These are phyloP conservation scores for Malus domestica DNA, from an alignment of 306 rosid genomes.

Conservation along the genomic window ASM211411v1 NC_041790.1:13124001-13124500, in stretches of 20 bases:
- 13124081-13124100: constrained; percentile 35
- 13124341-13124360: constrained; percentile 14
- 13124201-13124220: constrained; percentile 95
- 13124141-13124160: constrained; percentile 68
- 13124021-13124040: constrained; percentile 43
- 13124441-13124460: constrained; percentile 27
- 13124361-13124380: constrained; percentile 21
- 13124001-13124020: constrained; percentile 46
- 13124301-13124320: constrained; percentile 32
- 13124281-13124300: constrained; percentile 61
- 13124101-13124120: constrained; percentile 43
- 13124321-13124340: constrained; percentile 27
- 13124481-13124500: constrained; percentile 11
- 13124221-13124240: constrained; percentile 91
- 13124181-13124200: constrained; percentile 80
- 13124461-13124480: constrained; percentile 18
- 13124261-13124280: constrained; percentile 66
- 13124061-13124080: constrained; percentile 44
- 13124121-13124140: constrained; percentile 53
- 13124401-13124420: constrained; percentile 7
- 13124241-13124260: constrained; percentile 84
- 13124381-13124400: constrained; percentile 9
- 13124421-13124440: constrained; percentile 19
- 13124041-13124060: constrained; percentile 39
- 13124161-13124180: constrained; percentile 60